Evolutionary conservation across 345 rosid species (phyloP).

Genomic region (Bruguiera parviflora): DNA sequence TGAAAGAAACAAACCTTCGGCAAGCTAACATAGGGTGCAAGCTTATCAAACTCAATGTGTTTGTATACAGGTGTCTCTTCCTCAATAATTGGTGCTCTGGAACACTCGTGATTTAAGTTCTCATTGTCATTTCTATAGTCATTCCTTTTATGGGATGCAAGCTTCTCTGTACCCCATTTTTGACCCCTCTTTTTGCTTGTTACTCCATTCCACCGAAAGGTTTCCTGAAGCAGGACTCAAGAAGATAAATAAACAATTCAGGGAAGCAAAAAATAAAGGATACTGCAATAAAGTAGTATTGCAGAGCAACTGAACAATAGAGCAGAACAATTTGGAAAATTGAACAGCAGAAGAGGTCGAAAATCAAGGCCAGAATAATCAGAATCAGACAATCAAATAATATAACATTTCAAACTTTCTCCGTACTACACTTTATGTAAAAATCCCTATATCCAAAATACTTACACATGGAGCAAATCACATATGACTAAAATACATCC

Average conservation of each 20-base stretch:
- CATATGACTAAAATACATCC: not conserved
- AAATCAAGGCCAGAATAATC: no score
- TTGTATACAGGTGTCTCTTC: constrained; percentile 28
- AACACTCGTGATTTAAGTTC: constrained; percentile 38
- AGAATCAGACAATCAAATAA: no score
- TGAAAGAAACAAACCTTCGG: constrained; percentile 55
- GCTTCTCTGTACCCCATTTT: constrained; percentile 84
- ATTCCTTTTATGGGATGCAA: constrained; percentile 42
- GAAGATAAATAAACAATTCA: constrained; percentile 10
- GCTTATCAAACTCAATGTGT: constrained; percentile 54
- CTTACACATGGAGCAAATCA: not conserved
- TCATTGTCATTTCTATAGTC: constrained; percentile 34
- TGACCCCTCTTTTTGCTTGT: constrained; percentile 90
- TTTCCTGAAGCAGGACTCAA: constrained; percentile 43
- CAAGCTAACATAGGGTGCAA: constrained; percentile 51
- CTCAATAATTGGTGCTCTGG: constrained; percentile 33
- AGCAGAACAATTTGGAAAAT: no score
- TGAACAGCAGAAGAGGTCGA: no score
- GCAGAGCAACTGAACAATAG: not conserved
- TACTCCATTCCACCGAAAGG: constrained; percentile 71
- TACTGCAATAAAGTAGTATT: not conserved
- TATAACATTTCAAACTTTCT: no score
- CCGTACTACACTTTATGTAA: not conserved
- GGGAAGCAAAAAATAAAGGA: not conserved
- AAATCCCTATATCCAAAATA: not conserved